These are phyloP conservation scores for Chenopodium formosanum DNA, from an alignment of 148 eudicot species.

Conservation along the genomic window DNA sequence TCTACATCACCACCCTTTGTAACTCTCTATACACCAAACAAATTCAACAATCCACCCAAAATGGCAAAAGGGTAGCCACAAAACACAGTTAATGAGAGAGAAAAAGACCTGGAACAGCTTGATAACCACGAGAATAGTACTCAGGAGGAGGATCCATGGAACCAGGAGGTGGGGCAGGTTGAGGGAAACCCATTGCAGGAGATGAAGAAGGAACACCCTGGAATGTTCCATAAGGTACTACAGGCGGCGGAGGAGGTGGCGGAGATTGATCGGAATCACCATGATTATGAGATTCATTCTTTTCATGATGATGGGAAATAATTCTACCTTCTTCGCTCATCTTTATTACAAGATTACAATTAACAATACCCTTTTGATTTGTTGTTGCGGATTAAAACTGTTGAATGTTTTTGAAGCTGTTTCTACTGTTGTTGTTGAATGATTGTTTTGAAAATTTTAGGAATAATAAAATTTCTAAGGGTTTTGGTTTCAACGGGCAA, in stretches of 20 bases:
- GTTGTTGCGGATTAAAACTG: no score
- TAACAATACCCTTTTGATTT: no score
- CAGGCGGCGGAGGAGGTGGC: slow-evolving; percentile 13
- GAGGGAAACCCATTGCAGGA: slow-evolving; percentile 74
- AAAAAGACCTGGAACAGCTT: slow-evolving; percentile 64
- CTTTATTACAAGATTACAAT: no score
- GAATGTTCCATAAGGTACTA: slow-evolving; percentile 59
- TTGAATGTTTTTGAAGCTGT: no score
- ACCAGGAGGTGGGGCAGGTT: slow-evolving; percentile 85
- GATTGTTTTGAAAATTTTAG: neutral
- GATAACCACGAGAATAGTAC: slow-evolving; percentile 66
- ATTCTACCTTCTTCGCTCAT: slow-evolving; percentile 24
- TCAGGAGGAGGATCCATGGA: slow-evolving; percentile 39
- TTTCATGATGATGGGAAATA: slow-evolving; percentile 24
- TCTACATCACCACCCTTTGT: neutral
- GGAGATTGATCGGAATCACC: slow-evolving; percentile 13
- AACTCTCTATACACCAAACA: no score
- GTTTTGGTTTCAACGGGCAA: no score
- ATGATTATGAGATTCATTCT: neutral
- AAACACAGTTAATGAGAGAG: neutral
- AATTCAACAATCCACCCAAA: neutral
- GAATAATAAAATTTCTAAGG: no score
- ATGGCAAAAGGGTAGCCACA: neutral
- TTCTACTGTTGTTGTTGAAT: neutral
- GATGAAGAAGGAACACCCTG: slow-evolving; percentile 53